A percentile compares a stretch with the other conserved stretches of the same genome.
Evolutionary conservation across 768 basidiomycete genomes (phyloP).

Genomic region (Hypsizygus marmoreus): DNA sequence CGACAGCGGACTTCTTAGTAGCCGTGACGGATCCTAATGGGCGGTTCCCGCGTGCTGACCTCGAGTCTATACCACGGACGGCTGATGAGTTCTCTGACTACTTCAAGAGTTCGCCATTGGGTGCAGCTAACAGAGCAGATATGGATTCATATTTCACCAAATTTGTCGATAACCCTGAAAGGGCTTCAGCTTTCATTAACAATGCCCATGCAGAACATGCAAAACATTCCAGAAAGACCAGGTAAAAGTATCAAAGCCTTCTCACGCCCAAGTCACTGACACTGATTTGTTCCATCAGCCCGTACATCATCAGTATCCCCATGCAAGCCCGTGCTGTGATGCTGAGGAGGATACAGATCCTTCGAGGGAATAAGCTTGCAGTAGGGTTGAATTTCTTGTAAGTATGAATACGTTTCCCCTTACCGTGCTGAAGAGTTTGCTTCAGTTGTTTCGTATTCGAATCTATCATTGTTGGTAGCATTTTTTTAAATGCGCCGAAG

Average conservation of each 20-base stretch:
- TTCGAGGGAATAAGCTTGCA: constrained; percentile 40
- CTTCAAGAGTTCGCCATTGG: constrained; percentile 42
- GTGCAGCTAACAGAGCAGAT: constrained; percentile 44
- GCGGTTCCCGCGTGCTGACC: constrained; percentile 49
- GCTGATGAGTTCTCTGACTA: constrained; percentile 58
- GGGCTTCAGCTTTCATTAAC: constrained; percentile 41
- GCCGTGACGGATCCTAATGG: constrained; percentile 61
- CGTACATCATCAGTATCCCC: constrained; percentile 45
- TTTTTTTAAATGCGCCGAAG: constrained; percentile 60
- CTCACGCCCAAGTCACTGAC: too few relatives aligned
- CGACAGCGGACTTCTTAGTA: constrained; percentile 66
- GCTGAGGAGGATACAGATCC: constrained; percentile 44
- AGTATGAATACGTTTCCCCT: constrained; percentile 25
- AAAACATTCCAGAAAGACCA: constrained; percentile 37
- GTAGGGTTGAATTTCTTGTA: constrained; percentile 37
- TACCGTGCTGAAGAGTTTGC: neutral
- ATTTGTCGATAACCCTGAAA: constrained; percentile 47
- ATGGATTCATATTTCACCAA: constrained; percentile 45
- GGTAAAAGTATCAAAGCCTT: too few relatives aligned
- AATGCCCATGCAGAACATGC: constrained; percentile 57
- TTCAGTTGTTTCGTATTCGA: constrained; percentile 54
- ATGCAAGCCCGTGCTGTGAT: constrained; percentile 49
- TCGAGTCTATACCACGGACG: constrained; percentile 48
- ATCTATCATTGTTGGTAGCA: constrained; percentile 56
- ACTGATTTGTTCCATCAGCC: constrained; percentile 27